phyloP scores from a whole-genome alignment of 805 yeast genomes.

The Myxozyma neglecta region DNA sequence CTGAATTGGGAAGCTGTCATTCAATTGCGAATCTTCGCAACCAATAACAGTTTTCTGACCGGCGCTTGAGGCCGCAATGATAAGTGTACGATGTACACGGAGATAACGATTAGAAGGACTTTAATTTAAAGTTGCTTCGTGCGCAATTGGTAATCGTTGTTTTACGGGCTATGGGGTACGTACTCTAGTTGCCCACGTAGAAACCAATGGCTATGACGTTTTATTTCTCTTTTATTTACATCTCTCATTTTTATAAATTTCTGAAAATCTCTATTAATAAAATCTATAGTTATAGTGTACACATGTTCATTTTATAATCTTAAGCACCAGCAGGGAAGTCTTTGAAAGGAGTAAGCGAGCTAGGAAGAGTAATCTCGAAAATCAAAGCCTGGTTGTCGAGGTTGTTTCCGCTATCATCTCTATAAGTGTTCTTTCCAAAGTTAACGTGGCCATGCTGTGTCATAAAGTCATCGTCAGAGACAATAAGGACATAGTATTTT shows the following conservation, averaged over 20 bases:
- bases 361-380: conserved; percentile 19
- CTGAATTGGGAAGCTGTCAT: neutral
- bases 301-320: neutral
- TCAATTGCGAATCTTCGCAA: too few relatives aligned
- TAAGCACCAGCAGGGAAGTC: conserved; percentile 17
- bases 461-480: conserved; percentile 28
- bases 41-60: too few relatives aligned
- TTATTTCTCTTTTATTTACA: too few relatives aligned
- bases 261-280: neutral
- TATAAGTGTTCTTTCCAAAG: conserved; percentile 20
- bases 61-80: too few relatives aligned
- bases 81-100: neutral
- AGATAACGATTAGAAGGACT: neutral
- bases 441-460: conserved; percentile 23
- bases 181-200: neutral
- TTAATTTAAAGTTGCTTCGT: too few relatives aligned
- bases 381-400: conserved; percentile 28
- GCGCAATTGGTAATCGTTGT: too few relatives aligned
- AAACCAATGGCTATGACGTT: too few relatives aligned
- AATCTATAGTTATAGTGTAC: too few relatives aligned
- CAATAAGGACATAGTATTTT: conserved; percentile 12
- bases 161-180: too few relatives aligned
- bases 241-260: neutral
- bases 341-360: conserved; percentile 11
- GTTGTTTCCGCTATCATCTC: conserved; percentile 18